Base-by-base conservation (phyloP, 805 yeast genomes). In the Lachancea quebecensis region DNA sequence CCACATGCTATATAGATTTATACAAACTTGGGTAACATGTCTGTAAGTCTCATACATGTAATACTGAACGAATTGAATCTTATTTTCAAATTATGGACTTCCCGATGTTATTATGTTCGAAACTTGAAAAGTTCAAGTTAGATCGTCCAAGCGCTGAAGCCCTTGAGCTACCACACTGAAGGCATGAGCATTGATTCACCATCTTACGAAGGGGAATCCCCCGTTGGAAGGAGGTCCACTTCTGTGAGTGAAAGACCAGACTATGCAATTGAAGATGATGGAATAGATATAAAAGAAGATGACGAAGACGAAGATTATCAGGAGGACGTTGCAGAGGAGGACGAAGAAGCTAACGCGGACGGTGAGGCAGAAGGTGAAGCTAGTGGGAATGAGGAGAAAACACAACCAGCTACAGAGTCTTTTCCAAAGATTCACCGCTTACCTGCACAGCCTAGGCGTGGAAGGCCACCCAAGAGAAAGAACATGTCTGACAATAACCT, bases 261-360 rank as follows among this genome's bases (percentile, higher is more conserved):
- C 39, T 62, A 62, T 42, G 47, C 54, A 29, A 51, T 57, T 27
- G 70, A 63, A 40, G 57, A 57, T 10, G 64, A 55, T 11, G 66
- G 58, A 16, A 49, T 57, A 30, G 66, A 60, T 27, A 47, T 58
- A n/a, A 62, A 53, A 29, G 70, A 57, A 10, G 69, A 60, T 10
- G 66, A 58, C 15, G 60, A 58, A 21, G 59, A 53, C 15, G 59
- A 50, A 34, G 52, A 52, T 9, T 62, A 47, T 21, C 63, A 45
- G 10, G 64, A 54, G 11, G 60, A 51, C 25, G 66, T 48, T 14
- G 65, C 59, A 21, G 60, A 49, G 21, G 61, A 56, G 4, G 64
- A 51, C 10, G 61, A 54, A 10, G 62, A 54, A 33, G 60, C 51
- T 29, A 33, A 41, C 25, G 50, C 40, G 3, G 48, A 41, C 27